Evolutionary conservation across 306 rosid species (phyloP).

Genomic region (Styphnolobium japonicum): DNA sequence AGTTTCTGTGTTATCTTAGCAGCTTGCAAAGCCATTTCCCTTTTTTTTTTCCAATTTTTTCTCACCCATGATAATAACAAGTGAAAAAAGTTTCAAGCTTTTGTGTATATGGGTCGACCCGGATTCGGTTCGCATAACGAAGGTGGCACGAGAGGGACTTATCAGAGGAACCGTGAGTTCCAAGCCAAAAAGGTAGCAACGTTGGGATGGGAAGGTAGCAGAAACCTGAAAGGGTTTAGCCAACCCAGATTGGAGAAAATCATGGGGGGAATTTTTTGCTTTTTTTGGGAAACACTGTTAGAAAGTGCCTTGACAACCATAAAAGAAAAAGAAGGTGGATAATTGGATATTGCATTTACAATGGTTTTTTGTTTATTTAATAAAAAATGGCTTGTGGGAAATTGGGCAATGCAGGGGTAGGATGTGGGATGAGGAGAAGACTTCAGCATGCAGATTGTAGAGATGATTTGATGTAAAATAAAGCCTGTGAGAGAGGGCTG

Average conservation of each 20-base stretch:
- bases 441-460: constrained; percentile 59
- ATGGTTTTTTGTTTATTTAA: neutral
- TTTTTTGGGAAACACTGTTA: too few relatives aligned
- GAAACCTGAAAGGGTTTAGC: constrained; percentile 8
- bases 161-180: constrained; percentile 41
- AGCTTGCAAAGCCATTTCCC: constrained; percentile 31
- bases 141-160: constrained; percentile 40
- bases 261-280: constrained; percentile 31
- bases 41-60: too few relatives aligned
- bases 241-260: constrained; percentile 34
- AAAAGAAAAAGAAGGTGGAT: neutral
- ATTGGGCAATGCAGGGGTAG: neutral
- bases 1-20: constrained; percentile 47
- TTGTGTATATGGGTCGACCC: constrained; percentile 11
- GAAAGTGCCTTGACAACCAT: neutral
- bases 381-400: constrained; percentile 26
- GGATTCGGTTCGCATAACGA: constrained; percentile 24
- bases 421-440: neutral
- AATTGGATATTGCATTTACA: neutral
- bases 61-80: too few relatives aligned
- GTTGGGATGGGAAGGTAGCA: neutral
- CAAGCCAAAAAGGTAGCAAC: constrained; percentile 35
- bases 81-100: neutral
- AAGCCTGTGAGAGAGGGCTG: constrained; percentile 45
- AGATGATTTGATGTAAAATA: constrained; percentile 58